A percentile compares a stretch with the other conserved stretches of the same genome.
Conservation (phyloP, 306 rosid species). For the Cucumis cinereus region DNA sequence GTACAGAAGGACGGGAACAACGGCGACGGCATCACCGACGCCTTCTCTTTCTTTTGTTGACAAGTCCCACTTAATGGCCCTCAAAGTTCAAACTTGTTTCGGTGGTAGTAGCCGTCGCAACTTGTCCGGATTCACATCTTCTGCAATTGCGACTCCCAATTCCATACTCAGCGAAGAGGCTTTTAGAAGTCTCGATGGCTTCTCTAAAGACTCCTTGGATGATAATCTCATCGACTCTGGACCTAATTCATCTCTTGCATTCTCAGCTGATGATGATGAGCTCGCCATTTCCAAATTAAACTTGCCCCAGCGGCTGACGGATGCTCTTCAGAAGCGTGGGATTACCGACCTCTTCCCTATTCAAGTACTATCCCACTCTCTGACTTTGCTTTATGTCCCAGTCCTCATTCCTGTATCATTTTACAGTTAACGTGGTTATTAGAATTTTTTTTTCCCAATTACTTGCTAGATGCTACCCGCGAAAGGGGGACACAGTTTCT, state of each 20-base stretch:
- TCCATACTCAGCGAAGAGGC: conserved; percentile 93
- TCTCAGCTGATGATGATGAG: conserved; percentile 29
- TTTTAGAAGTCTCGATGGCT: conserved; percentile 50
- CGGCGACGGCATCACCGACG: conserved; percentile 15
- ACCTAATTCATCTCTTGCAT: neutral
- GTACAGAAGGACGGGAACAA: conserved; percentile 12
- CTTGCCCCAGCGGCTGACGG: conserved; percentile 58
- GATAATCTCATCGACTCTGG: conserved; percentile 23
- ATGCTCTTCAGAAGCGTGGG: conserved; percentile 55
- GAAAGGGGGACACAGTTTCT: neutral
- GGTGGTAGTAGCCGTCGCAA: conserved; percentile 3
- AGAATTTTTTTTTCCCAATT: neutral
- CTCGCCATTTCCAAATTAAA: conserved; percentile 65
- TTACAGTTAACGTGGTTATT: neutral
- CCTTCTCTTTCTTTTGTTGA: conserved; percentile 33
- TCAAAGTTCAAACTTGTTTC: conserved; percentile 23
- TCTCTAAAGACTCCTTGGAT: conserved; percentile 22
- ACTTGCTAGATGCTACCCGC: neutral
- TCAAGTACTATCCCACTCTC: conserved; percentile 34
- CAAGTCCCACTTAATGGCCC: conserved; percentile 37
- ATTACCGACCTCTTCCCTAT: conserved; percentile 80
- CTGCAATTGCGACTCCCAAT: conserved; percentile 82
- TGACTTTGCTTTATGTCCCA: neutral
- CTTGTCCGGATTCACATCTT: conserved; percentile 25
- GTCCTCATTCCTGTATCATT: neutral